These are phyloP conservation scores for Misopates orontium DNA, from an alignment of 257 asterid species.

Conservation along the genomic window DNA sequence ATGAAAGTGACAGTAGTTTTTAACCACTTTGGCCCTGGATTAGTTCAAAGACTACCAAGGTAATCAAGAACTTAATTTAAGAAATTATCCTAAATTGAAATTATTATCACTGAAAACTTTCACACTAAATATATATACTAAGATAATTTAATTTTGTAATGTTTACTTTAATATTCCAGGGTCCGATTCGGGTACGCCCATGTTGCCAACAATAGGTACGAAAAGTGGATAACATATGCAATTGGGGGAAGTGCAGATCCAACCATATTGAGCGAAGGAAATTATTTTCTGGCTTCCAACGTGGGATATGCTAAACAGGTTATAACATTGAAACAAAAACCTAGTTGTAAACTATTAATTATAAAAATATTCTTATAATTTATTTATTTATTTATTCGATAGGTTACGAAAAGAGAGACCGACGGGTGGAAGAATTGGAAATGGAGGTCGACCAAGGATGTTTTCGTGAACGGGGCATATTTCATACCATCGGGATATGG, in stretches of 20 bases:
- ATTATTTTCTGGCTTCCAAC: conserved; percentile 44
- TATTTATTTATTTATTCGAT: background rate
- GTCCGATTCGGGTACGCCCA: conserved; percentile 71
- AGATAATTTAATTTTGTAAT: no score
- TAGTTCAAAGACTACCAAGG: conserved; percentile 81
- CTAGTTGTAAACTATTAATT: no score
- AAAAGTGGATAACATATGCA: conserved; percentile 56
- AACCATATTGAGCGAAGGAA: conserved; percentile 60
- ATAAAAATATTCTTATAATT: no score
- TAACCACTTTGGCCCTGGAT: conserved; percentile 71
- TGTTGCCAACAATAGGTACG: conserved; percentile 60
- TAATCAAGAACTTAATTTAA: conserved; percentile 4
- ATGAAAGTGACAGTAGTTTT: conserved; percentile 71
- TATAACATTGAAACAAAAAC: background rate
- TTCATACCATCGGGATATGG: conserved; percentile 52
- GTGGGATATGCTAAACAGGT: conserved; percentile 41
- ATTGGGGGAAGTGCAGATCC: conserved; percentile 70
- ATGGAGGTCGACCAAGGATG: conserved; percentile 51
- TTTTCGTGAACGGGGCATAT: conserved; percentile 48
- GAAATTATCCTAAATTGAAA: background rate
- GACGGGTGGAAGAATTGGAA: conserved; percentile 40
- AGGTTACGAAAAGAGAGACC: conserved; percentile 54
- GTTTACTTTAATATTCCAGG: conserved; percentile 33
- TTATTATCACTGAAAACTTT: no score
- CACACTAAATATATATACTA: no score